Percentiles rank a stretch among this genome's conserved stretches.
Conservation (phyloP, 73 alveolate genomes). For the Uronychia binucleata region DNA sequence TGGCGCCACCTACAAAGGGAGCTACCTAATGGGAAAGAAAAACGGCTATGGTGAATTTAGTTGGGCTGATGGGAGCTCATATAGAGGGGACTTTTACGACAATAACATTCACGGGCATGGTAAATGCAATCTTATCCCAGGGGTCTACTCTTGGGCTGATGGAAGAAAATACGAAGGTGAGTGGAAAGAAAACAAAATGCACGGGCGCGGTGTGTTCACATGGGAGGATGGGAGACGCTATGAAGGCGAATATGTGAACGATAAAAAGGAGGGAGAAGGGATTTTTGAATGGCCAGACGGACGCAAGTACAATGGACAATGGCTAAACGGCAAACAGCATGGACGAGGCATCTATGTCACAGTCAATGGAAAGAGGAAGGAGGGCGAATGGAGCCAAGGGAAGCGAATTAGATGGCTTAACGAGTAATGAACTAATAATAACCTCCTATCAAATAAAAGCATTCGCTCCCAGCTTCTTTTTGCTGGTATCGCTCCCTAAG, state of each 20-base stretch:
- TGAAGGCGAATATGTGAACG: too few relatives aligned
- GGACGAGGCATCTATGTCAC: conserved; percentile 57
- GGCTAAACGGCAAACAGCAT: conserved; percentile 62
- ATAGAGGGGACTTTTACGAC: conserved; percentile 81
- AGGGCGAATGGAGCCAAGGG: conserved; percentile 69
- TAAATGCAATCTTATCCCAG: too few relatives aligned
- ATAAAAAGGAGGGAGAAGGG: conserved; percentile 65
- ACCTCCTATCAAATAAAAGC: too few relatives aligned
- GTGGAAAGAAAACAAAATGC: conserved; percentile 71
- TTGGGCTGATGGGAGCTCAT: conserved; percentile 82
- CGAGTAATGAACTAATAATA: too few relatives aligned
- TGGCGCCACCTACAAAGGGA: conserved; percentile 71
- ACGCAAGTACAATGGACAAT: conserved; percentile 45
- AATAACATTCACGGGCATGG: conserved; percentile 72
- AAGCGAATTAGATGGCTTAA: conserved; percentile 55
- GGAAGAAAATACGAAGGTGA: conserved; percentile 79
- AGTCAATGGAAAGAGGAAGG: conserved; percentile 53
- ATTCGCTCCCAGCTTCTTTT: too few relatives aligned
- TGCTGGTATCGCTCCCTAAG: too few relatives aligned
- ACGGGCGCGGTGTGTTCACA: conserved; percentile 67
- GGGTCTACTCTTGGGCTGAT: conserved; percentile 68
- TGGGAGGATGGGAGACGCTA: conserved; percentile 66
- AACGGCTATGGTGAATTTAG: conserved; percentile 78
- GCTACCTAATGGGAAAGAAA: conserved; percentile 74
- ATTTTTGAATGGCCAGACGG: conserved; percentile 65